These are phyloP conservation scores for Debaryomyces sp. DNA, from an alignment of 1,139 yeast species.

Conservation along the genomic window DNA sequence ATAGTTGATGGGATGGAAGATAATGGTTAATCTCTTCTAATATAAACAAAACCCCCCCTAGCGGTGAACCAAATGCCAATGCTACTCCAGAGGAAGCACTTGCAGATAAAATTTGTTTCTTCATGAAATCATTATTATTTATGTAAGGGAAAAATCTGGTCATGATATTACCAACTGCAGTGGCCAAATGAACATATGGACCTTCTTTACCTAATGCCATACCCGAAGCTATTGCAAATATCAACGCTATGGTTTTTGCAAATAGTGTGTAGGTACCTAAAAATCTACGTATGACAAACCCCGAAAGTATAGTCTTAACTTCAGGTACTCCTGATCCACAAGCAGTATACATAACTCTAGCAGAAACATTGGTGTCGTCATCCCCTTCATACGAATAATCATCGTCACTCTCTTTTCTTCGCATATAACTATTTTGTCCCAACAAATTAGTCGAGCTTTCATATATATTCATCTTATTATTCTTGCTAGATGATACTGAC, in stretches of 20 bases:
- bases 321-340: slow-evolving; percentile 71
- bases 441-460: not conserved
- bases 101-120: slow-evolving; percentile 63
- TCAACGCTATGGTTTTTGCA: slow-evolving; percentile 52
- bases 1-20: slow-evolving; percentile 58
- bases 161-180: slow-evolving; percentile 64
- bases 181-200: slow-evolving; percentile 71
- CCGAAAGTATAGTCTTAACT: slow-evolving; percentile 58
- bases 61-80: slow-evolving; percentile 69
- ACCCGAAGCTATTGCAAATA: slow-evolving; percentile 68
- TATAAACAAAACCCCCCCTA: slow-evolving; percentile 69
- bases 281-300: slow-evolving; percentile 57
- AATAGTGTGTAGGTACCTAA: slow-evolving; percentile 58
- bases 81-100: slow-evolving; percentile 74
- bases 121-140: slow-evolving; percentile 52
- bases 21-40: slow-evolving; percentile 67
- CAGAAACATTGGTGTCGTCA: slow-evolving; percentile 3
- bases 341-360: slow-evolving; percentile 52
- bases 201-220: slow-evolving; percentile 72
- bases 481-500: not conserved
- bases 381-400: not conserved
- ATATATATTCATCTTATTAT: not conserved
- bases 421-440: not conserved
- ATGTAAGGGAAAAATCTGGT: slow-evolving; percentile 55
- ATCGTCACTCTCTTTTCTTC: slow-evolving; percentile 2